phyloP scores from a whole-genome alignment of 176 grass and related monocot species.

The Lolium perenne region DNA sequence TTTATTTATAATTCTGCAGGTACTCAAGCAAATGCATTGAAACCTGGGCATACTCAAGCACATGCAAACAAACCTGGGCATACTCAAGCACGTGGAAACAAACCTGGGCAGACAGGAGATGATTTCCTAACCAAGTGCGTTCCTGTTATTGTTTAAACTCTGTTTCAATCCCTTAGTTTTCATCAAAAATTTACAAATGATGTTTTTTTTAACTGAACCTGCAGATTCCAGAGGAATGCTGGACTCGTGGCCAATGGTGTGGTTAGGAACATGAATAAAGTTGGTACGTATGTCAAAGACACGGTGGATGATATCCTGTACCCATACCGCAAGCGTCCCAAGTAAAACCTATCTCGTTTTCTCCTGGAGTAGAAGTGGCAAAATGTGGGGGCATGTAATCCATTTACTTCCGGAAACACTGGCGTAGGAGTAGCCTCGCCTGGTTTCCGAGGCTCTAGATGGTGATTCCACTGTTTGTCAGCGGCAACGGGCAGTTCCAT shows the following conservation, averaged over 20 bases:
- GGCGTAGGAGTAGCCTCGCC: neutral
- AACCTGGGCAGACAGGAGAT: constrained; percentile 59
- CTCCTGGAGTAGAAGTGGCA: constrained; percentile 15
- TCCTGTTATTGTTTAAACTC: constrained; percentile 38
- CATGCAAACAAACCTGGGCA: constrained; percentile 1
- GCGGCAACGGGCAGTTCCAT: neutral
- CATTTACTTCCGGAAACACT: neutral
- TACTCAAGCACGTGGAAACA: constrained; percentile 15
- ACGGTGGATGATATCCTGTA: constrained; percentile 76
- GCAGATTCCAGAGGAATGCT: constrained; percentile 84
- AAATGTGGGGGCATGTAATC: constrained; percentile 3
- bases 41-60: constrained; percentile 54
- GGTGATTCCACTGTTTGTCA: constrained; percentile 8
- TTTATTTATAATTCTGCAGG: constrained; percentile 44
- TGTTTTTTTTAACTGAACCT: constrained; percentile 23
- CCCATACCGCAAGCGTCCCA: constrained; percentile 80
- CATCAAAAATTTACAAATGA: neutral
- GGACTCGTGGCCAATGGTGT: constrained; percentile 87
- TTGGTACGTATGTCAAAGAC: constrained; percentile 80
- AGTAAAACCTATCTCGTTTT: constrained; percentile 51
- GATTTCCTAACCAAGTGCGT: constrained; percentile 74
- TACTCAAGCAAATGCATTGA: constrained; percentile 39
- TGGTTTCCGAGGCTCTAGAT: constrained; percentile 5
- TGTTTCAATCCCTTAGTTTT: neutral
- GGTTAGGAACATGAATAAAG: constrained; percentile 75